Evolutionary conservation across 768 basidiomycete species (phyloP).

Genomic region (Tricholomella constricta): DNA sequence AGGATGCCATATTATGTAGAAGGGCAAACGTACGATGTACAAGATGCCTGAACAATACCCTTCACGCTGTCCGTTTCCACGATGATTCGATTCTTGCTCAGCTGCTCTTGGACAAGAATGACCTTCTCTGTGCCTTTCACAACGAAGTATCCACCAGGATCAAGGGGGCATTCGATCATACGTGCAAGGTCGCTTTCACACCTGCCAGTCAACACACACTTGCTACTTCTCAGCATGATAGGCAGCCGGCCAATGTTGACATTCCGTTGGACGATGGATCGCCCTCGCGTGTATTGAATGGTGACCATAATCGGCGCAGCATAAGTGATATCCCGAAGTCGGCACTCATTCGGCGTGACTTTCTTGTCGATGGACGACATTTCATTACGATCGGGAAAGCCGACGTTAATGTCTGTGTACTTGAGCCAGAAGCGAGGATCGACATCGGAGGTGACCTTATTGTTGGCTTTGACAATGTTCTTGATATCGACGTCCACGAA

Average conservation of each 20-base stretch:
- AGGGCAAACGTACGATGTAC: constrained; percentile 77
- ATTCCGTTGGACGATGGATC: constrained; percentile 83
- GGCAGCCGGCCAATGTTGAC: constrained; percentile 91
- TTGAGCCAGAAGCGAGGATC: constrained; percentile 97
- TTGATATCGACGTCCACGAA: constrained; percentile 98
- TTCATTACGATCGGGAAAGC: constrained; percentile 89
- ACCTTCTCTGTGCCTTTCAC: constrained; percentile 99
- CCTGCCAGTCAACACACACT: constrained; percentile 84
- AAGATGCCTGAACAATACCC: constrained; percentile 90
- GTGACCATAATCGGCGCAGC: constrained; percentile 91
- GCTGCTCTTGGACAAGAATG: constrained; percentile 96
- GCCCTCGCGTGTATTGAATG: constrained; percentile 92
- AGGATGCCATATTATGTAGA: neutral
- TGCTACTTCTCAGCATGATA: constrained; percentile 95
- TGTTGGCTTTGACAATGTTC: constrained; percentile 92
- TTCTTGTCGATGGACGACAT: constrained; percentile 73
- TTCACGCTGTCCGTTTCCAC: constrained; percentile 93
- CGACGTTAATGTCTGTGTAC: constrained; percentile 94
- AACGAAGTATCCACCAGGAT: constrained; percentile 99
- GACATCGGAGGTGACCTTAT: constrained; percentile 93
- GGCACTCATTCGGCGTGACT: constrained; percentile 96
- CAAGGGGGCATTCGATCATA: constrained; percentile 96
- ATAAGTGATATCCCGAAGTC: constrained; percentile 94
- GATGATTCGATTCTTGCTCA: constrained; percentile 99
- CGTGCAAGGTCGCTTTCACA: constrained; percentile 82